Evolutionary conservation across 2,329 filamentous ascomycete species (phyloP).

Genomic region (Paraconiothyrium brasiliense): DNA sequence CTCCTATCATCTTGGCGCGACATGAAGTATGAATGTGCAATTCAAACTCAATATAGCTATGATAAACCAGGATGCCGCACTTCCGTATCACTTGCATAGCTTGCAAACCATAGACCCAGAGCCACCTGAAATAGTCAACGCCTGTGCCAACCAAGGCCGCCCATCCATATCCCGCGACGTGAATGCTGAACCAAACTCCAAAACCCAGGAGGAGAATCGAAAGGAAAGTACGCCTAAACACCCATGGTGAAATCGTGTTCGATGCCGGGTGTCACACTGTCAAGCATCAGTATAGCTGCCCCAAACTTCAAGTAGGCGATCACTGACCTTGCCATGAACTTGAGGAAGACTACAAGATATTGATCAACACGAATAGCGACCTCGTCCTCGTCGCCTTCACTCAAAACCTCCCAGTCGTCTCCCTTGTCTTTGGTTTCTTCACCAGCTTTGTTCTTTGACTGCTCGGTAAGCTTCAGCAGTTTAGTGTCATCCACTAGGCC

Average conservation of each 20-base stretch:
- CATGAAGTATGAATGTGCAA: not conserved
- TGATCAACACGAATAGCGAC: conserved; percentile 88
- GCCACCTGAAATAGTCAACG: conserved; percentile 3
- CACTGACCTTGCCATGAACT: conserved; percentile 68
- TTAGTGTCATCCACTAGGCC: conserved; percentile 84
- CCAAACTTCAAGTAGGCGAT: conserved; percentile 28
- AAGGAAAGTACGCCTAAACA: conserved; percentile 62
- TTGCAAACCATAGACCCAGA: not conserved
- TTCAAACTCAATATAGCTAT: not conserved
- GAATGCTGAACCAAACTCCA: conserved; percentile 7
- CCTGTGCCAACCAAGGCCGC: not conserved
- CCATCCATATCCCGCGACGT: conserved; percentile 10
- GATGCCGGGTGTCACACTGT: conserved; percentile 91
- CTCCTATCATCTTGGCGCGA: not conserved
- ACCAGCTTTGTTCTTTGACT: conserved; percentile 54
- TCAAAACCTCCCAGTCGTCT: conserved; percentile 70
- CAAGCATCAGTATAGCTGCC: conserved; percentile 65
- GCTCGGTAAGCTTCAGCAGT: conserved; percentile 66
- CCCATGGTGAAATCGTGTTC: conserved; percentile 99
- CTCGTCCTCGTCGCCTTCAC: conserved; percentile 72
- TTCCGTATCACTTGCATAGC: not conserved
- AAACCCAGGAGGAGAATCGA: not conserved
- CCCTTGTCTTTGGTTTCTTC: conserved; percentile 45
- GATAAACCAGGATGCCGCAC: conserved; percentile 2
- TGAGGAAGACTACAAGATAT: conserved; percentile 86